Evolutionary conservation across 1,284 basidiomycete species (phyloP).

Genomic region (Heliocybe sulcata): DNA sequence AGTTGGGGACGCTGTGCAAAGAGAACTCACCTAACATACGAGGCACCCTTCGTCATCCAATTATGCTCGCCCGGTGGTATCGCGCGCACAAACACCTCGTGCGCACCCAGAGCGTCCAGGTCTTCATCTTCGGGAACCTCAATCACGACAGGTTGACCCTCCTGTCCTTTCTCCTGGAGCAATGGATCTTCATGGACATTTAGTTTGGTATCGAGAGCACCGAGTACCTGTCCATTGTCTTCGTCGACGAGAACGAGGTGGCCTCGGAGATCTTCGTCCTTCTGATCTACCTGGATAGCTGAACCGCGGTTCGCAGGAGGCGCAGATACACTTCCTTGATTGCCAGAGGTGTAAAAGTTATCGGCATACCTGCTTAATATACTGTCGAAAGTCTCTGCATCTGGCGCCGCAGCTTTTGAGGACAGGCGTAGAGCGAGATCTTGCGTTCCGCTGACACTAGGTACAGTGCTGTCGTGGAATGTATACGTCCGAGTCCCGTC

Average conservation of each 20-base stretch:
- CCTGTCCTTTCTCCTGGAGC: constrained; percentile 37
- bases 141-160: constrained; percentile 64
- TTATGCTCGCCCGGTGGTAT: constrained; percentile 66
- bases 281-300: constrained; percentile 9
- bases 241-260: constrained; percentile 72
- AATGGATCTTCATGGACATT: constrained; percentile 52
- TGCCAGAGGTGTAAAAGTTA: neutral
- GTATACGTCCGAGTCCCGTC: constrained; percentile 36
- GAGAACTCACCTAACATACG: constrained; percentile 51
- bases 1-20: constrained; percentile 2
- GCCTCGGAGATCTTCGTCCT: constrained; percentile 48
- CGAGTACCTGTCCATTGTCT: constrained; percentile 67
- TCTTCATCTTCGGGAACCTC: constrained; percentile 50
- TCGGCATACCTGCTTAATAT: constrained; percentile 60
- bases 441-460: constrained; percentile 11
- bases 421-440: constrained; percentile 31
- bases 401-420: constrained; percentile 25
- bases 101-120: constrained; percentile 31
- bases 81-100: constrained; percentile 48
- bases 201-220: constrained; percentile 58
- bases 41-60: constrained; percentile 67
- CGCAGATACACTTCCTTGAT: neutral
- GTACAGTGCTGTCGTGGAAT: constrained; percentile 23
- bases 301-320: constrained; percentile 2
- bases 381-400: constrained; percentile 64